Base-by-base conservation (phyloP, 192 early-diverging fungal genomes). In the Entophlyctis luteolus region DNA sequence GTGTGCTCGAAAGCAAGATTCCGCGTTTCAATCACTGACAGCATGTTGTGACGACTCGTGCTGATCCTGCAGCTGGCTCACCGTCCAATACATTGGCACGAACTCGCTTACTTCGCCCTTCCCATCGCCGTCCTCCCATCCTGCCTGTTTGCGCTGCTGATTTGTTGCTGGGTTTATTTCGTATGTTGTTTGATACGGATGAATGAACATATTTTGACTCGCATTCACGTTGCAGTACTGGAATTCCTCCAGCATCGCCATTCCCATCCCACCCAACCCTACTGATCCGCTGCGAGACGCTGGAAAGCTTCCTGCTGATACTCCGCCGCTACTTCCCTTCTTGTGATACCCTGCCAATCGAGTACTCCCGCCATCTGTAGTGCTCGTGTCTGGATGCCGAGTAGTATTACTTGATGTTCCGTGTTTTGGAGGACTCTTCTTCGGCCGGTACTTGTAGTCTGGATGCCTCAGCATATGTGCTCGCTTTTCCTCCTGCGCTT, bases 371-470 rank as follows among this genome's bases (percentile, higher is more conserved):
- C 42, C 60, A 48, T 35, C 45, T 42, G 37, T 58, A 18, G 38
- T 38, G 25, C 6, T 8, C 48, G n/a, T n/a, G n/a, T n/a, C n/a
- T n/a, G n/a, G n/a, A n/a, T n/a, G n/a, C n/a, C n/a, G n/a, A n/a
- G n/a, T n/a, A n/a, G n/a, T n/a, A n/a, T n/a, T n/a, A n/a, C n/a
- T n/a, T n/a, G n/a, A n/a, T n/a, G n/a, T n/a, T n/a, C n/a, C n/a
- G n/a, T 72, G 42, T 59, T 80, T 80, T 23, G 54, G 34, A 5
- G 70, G 71, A 42, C 59, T 62, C 49, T 84, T 84, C 25, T 79
- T 68, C 23, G 84, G 84, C 31, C 72, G 47, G 62, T 86, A 86
- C 71, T 83, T 86, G 75, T 86, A 86, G 59, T 82, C 84, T 23
- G 84, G 84, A 59, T 83, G 75, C 46, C 71, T 74, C 28, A 79